A percentile compares a stretch with the other conserved stretches of the same genome.
Evolutionary conservation across 208 protist species (phyloP).

Genomic region (Balamuthia mandrillaris): DNA sequence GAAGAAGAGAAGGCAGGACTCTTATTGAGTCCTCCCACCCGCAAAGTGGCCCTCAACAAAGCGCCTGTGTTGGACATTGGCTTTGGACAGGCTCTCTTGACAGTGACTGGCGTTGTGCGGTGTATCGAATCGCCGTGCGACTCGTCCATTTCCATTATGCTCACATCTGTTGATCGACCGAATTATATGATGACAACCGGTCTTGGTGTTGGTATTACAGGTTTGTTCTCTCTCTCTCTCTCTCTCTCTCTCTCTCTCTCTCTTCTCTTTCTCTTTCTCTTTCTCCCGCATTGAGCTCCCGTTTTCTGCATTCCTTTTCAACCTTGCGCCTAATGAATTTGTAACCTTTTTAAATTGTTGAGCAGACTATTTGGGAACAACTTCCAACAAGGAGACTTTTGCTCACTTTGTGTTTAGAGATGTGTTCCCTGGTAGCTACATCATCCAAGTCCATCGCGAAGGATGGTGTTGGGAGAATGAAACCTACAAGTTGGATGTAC

Average conservation of each 20-base stretch:
- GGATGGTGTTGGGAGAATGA: not conserved
- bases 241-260: no score
- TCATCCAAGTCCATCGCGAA: slow-evolving; percentile 4
- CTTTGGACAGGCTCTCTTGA: slow-evolving; percentile 25
- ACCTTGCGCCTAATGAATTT: no score
- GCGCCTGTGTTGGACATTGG: slow-evolving; percentile 19
- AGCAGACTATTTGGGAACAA: no score
- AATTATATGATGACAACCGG: no score
- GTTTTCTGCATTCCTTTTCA: no score
- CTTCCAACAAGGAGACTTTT: no score
- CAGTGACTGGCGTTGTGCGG: not conserved
- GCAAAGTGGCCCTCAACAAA: slow-evolving; percentile 24
- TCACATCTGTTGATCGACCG: not conserved
- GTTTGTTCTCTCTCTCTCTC: no score
- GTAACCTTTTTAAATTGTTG: no score
- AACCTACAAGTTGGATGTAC: not conserved
- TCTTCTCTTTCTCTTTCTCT: no score
- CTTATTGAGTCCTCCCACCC: slow-evolving; percentile 6
- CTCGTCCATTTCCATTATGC: slow-evolving; percentile 12
- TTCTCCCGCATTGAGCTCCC: no score
- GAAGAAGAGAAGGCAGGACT: slow-evolving; percentile 20
- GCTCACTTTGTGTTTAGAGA: not conserved
- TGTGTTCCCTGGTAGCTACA: not conserved
- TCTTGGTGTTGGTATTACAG: no score
- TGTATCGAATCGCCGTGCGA: slow-evolving; percentile 33